These are phyloP conservation scores for Coprinopsis strossmayeri DNA, from an alignment of 768 basidiomycete species.

Conservation along the genomic window DNA sequence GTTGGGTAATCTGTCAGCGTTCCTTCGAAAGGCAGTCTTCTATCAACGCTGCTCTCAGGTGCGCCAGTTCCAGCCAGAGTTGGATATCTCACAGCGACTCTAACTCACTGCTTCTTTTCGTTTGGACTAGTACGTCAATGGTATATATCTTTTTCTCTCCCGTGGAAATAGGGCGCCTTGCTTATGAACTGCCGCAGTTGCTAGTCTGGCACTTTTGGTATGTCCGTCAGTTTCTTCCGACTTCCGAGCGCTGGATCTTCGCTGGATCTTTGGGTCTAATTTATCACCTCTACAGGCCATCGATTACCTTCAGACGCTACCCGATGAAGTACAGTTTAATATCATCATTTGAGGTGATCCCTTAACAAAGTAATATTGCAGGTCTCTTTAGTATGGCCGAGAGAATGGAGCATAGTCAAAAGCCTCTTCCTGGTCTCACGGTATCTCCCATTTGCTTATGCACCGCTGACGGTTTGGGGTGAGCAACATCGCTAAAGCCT, in stretches of 20 bases:
- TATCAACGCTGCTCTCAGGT: slow-evolving; percentile 1
- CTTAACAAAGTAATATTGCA: not conserved
- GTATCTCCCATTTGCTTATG: slow-evolving; percentile 1
- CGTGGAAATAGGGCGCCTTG: no score
- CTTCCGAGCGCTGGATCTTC: not conserved
- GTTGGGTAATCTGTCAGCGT: not conserved
- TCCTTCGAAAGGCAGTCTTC: not conserved
- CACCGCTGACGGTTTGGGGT: slow-evolving; percentile 1
- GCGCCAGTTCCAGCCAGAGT: no score
- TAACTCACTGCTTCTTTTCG: not conserved
- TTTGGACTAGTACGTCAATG: not conserved
- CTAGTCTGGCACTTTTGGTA: not conserved
- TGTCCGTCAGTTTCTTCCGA: not conserved
- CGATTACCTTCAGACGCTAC: slow-evolving; percentile 1
- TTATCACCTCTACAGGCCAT: no score
- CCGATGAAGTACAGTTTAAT: not conserved
- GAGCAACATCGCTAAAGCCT: not conserved
- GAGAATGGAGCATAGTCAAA: not conserved
- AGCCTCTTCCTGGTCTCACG: not conserved
- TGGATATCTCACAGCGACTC: no score
- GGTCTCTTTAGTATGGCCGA: not conserved
- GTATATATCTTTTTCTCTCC: not conserved
- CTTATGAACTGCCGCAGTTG: no score
- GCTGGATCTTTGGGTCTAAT: not conserved
- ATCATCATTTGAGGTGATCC: not conserved